Conservation (phyloP, 345 rosid genomes). For the Eucalyptus regnans region DNA sequence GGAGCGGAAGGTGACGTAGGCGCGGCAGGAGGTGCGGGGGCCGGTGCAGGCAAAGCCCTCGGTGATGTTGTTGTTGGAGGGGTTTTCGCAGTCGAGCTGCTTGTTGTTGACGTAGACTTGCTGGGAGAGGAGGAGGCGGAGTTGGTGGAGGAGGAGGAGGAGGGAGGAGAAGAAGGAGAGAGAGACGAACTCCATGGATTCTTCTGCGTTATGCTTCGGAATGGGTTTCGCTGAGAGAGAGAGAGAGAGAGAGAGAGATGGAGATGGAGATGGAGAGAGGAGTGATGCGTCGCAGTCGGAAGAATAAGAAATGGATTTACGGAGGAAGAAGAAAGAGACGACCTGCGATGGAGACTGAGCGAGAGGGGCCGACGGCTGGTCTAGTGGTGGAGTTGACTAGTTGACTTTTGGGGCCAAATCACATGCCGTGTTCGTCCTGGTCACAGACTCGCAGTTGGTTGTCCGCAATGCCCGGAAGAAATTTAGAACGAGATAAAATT, state of each 20-base stretch:
- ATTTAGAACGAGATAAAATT: too few species aligned
- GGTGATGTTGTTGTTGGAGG: constrained; percentile 18
- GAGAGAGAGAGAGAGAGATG: not conserved
- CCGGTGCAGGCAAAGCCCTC: constrained; percentile 47
- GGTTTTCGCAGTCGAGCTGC: constrained; percentile 33
- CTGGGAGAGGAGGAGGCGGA: constrained; percentile 12
- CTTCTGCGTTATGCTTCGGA: not conserved
- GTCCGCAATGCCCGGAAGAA: too few species aligned
- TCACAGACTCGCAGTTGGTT: too few species aligned
- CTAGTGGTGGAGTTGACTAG: not conserved
- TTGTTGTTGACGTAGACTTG: constrained; percentile 54
- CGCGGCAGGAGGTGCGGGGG: constrained; percentile 26
- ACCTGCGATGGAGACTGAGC: not conserved
- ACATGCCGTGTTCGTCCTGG: not conserved
- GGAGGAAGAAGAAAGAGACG: not conserved
- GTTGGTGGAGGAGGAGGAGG: not conserved
- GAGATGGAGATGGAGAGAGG: not conserved
- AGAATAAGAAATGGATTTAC: not conserved
- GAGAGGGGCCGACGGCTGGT: not conserved
- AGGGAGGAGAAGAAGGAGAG: not conserved
- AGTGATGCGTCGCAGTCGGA: not conserved
- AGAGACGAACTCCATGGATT: not conserved
- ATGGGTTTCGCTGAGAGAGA: not conserved
- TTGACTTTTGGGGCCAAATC: not conserved
- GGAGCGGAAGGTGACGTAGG: constrained; percentile 75